Base-by-base conservation (phyloP, 2,329 filamentous ascomycete species). In the Didymella glomerata region DNA sequence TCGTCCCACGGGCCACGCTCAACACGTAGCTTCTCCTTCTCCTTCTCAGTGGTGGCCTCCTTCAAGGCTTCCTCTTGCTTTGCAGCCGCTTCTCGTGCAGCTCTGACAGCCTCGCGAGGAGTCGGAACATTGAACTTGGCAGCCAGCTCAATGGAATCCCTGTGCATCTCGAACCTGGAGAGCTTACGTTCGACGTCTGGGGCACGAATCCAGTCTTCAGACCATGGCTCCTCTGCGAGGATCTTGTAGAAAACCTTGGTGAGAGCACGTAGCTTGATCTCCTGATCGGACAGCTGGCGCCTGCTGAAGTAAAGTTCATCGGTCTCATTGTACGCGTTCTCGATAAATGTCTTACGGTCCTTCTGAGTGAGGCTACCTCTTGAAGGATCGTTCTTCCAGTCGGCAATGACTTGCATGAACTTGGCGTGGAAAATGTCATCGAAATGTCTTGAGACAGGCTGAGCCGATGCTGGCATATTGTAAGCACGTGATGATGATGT, bases 211-310 rank as follows among this genome's bases (percentile, higher is more conserved):
- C 72, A 77, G 20, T 75, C 72, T 42, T 76, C 73, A 8, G 70
- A 70, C 75, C 75, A 77, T 1, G 75, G 74, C 42, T 77, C 73
- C 34, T 77, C 75, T 11, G 74, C 73, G n/a, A 77, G 66, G 10
- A 76, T 69, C 50, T 73, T 74, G 64, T 72, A 75, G 48, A 77
- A 75, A 48, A 77, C 72, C 46, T 75, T 75, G 56, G 74, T 76
- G 8, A 77, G 68, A 40, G 75, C 74, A 53, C 72, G 72, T 30
- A 76, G 64, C 61, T 76, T 76, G 60, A 71, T 68, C 20, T 77
- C 72, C 28, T 67, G 60, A 50, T 76, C 73, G 16, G 63, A 60
- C 16, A 76, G 63, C 25, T 62, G 60, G 25, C 73, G 72, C 41
- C 56, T 56, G 18, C 68, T 71, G 42, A 74, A 77, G 57, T 67